Conservation (phyloP, 2,329 filamentous ascomycete species). For the Fusarium redolens region DNA sequence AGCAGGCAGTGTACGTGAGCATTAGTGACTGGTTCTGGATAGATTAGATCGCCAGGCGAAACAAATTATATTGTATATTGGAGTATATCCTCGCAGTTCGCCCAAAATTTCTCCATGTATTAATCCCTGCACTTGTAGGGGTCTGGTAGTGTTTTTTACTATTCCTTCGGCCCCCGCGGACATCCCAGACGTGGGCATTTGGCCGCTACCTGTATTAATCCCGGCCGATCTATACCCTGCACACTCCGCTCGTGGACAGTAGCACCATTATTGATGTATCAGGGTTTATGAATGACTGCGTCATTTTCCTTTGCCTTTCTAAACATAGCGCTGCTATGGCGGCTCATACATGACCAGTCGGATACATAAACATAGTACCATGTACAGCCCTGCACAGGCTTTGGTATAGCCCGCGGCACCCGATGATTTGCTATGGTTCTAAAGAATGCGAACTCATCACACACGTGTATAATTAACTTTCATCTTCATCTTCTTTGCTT, state of each 20-base stretch:
- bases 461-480: accelerated
- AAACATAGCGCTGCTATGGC: not conserved
- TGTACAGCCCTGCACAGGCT: not conserved
- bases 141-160: too few species aligned
- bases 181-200: not conserved
- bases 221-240: not conserved
- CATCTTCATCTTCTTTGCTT: not conserved
- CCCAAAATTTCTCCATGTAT: accelerated
- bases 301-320: not conserved
- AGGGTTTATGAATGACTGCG: not conserved
- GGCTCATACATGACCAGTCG: not conserved
- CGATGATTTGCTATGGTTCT: not conserved
- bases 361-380: not conserved
- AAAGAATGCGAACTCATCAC: not conserved
- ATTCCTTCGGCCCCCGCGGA: not conserved
- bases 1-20: not conserved
- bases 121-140: not conserved
- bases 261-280: not conserved
- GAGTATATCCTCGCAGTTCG: too few species aligned
- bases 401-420: not conserved
- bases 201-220: too few species aligned
- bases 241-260: not conserved
- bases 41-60: not conserved
- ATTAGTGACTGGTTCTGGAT: too few species aligned
- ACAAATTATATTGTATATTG: not conserved